A percentile compares a stretch with the other conserved stretches of the same genome.
phyloP scores from a whole-genome alignment of 208 protist genomes.

The Lotmaria passim region DNA sequence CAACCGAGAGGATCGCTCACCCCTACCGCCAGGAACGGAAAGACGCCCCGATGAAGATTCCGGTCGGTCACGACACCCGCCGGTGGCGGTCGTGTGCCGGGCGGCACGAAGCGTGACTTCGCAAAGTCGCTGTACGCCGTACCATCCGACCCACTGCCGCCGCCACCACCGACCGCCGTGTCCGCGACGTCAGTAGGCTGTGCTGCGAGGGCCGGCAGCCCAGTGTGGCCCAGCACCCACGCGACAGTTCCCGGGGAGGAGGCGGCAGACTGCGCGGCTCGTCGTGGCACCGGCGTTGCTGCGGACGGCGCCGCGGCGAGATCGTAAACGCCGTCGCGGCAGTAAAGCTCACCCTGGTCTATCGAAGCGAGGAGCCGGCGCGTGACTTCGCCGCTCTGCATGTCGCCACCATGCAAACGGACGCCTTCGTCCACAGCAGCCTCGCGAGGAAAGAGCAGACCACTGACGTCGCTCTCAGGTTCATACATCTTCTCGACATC shows the following conservation, averaged over 20 bases:
- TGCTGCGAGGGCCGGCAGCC: slow-evolving; percentile 9
- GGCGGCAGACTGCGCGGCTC: not conserved
- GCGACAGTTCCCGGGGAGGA: not conserved
- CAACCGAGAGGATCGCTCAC: slow-evolving; percentile 2
- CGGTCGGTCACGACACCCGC: slow-evolving; percentile 80
- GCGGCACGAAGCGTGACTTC: slow-evolving; percentile 38
- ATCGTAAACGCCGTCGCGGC: slow-evolving; percentile 57
- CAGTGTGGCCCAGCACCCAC: slow-evolving; percentile 12
- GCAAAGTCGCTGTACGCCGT: slow-evolving; percentile 17
- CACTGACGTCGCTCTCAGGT: too few relatives aligned
- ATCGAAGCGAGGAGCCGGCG: slow-evolving; percentile 22
- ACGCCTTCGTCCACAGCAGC: too few relatives aligned
- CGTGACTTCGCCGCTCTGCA: slow-evolving; percentile 3
- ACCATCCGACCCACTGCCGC: not conserved
- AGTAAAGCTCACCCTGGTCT: slow-evolving; percentile 49
- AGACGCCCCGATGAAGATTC: slow-evolving; percentile 70
- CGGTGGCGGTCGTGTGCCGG: slow-evolving; percentile 46
- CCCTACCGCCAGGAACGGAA: slow-evolving; percentile 54
- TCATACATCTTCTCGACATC: too few relatives aligned
- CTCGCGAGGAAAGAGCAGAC: too few relatives aligned
- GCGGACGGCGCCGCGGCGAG: slow-evolving; percentile 15
- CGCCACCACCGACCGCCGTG: not conserved
- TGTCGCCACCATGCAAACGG: not conserved
- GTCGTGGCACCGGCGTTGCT: not conserved
- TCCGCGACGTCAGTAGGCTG: not conserved